phyloP scores from a whole-genome alignment of 1,284 basidiomycete genomes.

The Rhodotorula mucilaginosa region DNA sequence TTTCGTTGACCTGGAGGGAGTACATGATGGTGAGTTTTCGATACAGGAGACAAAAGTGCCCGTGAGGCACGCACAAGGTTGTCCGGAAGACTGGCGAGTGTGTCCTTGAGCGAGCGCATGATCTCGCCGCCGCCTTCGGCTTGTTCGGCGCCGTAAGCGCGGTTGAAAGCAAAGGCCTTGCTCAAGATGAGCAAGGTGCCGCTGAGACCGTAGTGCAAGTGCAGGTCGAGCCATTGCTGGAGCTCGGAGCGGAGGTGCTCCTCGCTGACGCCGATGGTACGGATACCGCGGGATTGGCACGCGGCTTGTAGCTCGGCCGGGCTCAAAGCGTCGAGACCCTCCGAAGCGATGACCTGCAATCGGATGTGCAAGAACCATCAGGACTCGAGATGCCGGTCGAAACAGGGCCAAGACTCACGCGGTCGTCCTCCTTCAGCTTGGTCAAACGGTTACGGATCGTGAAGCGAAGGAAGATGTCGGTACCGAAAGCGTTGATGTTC shows the following conservation, averaged over 20 bases:
- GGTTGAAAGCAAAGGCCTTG: constrained; percentile 91
- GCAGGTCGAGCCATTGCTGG: constrained; percentile 88
- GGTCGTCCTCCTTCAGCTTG: constrained; percentile 86
- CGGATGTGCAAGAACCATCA: not conserved
- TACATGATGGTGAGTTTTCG: not conserved
- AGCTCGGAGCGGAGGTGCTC: constrained; percentile 75
- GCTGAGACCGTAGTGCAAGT: constrained; percentile 78
- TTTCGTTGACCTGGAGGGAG: constrained; percentile 77
- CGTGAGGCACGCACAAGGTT: constrained; percentile 67
- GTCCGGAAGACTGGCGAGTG: constrained; percentile 89
- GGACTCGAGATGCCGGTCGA: not conserved
- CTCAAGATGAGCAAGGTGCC: constrained; percentile 90
- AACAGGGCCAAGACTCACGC: constrained; percentile 46
- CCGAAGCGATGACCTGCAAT: constrained; percentile 70
- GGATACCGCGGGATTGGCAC: constrained; percentile 90
- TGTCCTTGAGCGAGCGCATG: constrained; percentile 73
- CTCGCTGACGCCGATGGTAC: constrained; percentile 58
- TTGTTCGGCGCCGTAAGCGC: constrained; percentile 49
- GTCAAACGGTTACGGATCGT: constrained; percentile 82
- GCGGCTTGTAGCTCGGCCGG: constrained; percentile 85
- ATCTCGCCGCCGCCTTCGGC: constrained; percentile 51
- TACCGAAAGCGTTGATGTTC: constrained; percentile 97
- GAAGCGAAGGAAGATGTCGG: constrained; percentile 96
- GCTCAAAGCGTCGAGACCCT: constrained; percentile 88
- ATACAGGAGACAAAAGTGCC: not conserved